Evolutionary conservation across 805 yeast genomes (phyloP).

Genomic region (Candida silvatica): DNA sequence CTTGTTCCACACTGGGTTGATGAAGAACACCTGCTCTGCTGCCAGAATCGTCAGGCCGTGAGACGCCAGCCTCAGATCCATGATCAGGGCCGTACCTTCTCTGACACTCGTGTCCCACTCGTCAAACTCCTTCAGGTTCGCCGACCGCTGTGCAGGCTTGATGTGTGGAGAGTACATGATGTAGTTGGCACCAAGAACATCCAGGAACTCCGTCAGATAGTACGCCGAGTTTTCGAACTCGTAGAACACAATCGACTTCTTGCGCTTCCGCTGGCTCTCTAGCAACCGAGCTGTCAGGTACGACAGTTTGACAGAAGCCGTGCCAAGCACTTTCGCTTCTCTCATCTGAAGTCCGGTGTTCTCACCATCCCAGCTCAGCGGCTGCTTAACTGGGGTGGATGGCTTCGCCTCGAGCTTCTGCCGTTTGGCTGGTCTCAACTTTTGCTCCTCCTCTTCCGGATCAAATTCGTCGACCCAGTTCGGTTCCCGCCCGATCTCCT

Average conservation of each 20-base stretch:
- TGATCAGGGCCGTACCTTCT: conserved; percentile 46
- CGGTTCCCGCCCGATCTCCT: conserved; percentile 18
- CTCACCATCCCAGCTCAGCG: conserved; percentile 11
- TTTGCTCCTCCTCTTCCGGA: conserved; percentile 15
- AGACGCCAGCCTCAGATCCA: conserved; percentile 62
- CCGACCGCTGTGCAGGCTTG: conserved; percentile 39
- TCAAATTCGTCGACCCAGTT: conserved; percentile 21
- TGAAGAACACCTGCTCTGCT: conserved; percentile 61
- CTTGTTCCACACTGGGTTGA: conserved; percentile 67
- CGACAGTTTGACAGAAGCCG: conserved; percentile 56
- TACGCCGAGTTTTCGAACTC: conserved; percentile 69
- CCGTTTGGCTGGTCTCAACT: not conserved
- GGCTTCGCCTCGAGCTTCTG: not conserved
- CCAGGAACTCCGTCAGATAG: conserved; percentile 56
- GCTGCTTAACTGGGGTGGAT: not conserved
- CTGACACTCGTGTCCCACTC: conserved; percentile 28
- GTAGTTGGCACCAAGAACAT: conserved; percentile 50
- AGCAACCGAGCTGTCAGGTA: conserved; percentile 46
- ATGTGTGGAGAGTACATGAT: conserved; percentile 58
- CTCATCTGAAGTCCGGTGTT: conserved; percentile 17
- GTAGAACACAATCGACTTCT: conserved; percentile 56
- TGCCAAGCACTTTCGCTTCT: conserved; percentile 42
- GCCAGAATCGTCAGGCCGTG: conserved; percentile 62
- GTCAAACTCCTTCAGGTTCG: conserved; percentile 43
- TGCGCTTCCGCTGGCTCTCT: conserved; percentile 37